A percentile compares a stretch with the other conserved stretches of the same genome.
Evolutionary conservation across 192 early-diverging fungal genomes (phyloP).

Genomic region (Gryganskiella cystojenkinii): DNA sequence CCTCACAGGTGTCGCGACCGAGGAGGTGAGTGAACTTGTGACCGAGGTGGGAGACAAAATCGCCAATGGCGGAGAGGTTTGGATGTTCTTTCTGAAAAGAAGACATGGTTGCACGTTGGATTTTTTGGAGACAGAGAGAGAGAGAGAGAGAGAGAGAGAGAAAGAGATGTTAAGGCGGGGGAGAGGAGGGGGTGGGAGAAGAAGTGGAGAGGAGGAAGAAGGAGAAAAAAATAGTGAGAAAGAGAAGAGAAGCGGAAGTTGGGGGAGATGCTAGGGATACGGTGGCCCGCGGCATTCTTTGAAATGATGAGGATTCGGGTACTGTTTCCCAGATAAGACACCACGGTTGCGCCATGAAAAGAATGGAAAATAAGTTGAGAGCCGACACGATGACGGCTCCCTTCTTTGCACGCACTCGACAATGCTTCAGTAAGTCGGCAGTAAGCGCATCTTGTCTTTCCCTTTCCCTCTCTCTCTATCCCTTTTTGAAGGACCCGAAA

Average conservation of each 20-base stretch:
- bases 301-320: neutral
- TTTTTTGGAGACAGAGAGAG: neutral
- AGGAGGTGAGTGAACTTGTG: slow-evolving; percentile 21
- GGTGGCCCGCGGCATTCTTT: neutral
- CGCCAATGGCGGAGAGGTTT: slow-evolving; percentile 27
- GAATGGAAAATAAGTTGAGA: no score
- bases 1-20: neutral
- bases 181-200: neutral
- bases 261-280: neutral
- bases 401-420: no score
- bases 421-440: no score
- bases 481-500: no score
- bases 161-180: no score
- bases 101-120: slow-evolving; percentile 28
- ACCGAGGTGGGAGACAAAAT: slow-evolving; percentile 25
- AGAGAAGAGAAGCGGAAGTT: neutral
- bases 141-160: neutral
- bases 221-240: neutral
- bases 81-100: slow-evolving; percentile 26
- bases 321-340: no score
- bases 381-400: no score
- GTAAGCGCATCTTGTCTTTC: no score
- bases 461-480: no score
- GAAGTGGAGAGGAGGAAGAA: neutral
- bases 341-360: no score